Evolutionary conservation across 1,284 basidiomycete genomes (phyloP), one percentile per base, ranked within the genome.

Genomic region (Rhodofomes roseus): DNA sequence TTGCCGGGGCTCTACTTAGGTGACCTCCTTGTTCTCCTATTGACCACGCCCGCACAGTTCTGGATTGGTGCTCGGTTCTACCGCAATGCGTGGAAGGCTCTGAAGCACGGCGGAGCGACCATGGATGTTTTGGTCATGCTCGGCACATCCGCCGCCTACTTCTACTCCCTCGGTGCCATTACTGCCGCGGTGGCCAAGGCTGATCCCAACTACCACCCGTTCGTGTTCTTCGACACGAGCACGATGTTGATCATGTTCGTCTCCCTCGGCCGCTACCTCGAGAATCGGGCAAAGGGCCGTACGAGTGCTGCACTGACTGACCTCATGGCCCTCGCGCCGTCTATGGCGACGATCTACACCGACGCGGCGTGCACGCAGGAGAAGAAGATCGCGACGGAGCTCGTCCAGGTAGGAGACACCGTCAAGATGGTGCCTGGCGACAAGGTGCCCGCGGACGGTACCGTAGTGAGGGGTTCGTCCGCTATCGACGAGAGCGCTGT

Each of bases 201-300:
- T 2, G 81, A 85, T 5, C 79, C 86, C 0, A 82, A 84, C 57
- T 92, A 83, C 71, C 87, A 84, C 39, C 96, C 97, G 0, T 85
- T 92, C 70, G 87, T 95, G 34, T 99, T 98, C 78, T 99, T 99
- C 76, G 97, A 99, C 76, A 99, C 97, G 1, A 96, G 93, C 68
- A 97, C 96, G 18, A 99, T 99, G 97, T 80, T 99, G 60, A 92
- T 99, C 81, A 95, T 90, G 75, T 99, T 99, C 72, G 93, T 98
- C 66, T 95, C 94, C 4, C 85, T 99, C 31, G 97, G 96, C 1
- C 87, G 97, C 41, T 98, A 92, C 76, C 84, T 99, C 56, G 97
- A 99, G 77, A 99, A 98, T 75, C 84, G 89, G 54, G 97, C 97
- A 41, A 99, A 99, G 74, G 96, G 97, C 44, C 93, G 93, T 75